A percentile compares a stretch with the other conserved stretches of the same genome.
Conservation (phyloP, 805 yeast genomes). For the Saccharomycopsis sp. region DNA sequence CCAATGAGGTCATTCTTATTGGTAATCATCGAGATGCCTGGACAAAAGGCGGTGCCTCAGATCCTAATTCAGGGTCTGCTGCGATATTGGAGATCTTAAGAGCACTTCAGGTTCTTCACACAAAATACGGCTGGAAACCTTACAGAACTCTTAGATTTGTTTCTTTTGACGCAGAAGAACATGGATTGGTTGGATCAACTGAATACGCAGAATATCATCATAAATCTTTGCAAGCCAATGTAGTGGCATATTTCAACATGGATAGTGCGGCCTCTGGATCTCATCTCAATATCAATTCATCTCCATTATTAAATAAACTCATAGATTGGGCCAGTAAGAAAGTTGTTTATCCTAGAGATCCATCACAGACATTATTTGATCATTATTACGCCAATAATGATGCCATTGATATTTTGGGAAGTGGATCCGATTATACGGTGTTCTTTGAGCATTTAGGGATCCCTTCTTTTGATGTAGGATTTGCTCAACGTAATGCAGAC, state of each 20-base stretch:
- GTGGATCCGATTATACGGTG: constrained; percentile 66
- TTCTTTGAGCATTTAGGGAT: constrained; percentile 55
- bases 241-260: constrained; percentile 61
- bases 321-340: constrained; percentile 38
- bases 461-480: constrained; percentile 55
- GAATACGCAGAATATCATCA: constrained; percentile 66
- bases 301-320: constrained; percentile 51
- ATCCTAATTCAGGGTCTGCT: constrained; percentile 73
- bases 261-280: constrained; percentile 62
- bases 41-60: constrained; percentile 74
- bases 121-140: constrained; percentile 61
- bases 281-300: constrained; percentile 42
- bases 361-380: constrained; percentile 27
- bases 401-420: constrained; percentile 46
- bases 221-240: constrained; percentile 38
- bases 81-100: constrained; percentile 57
- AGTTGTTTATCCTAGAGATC: constrained; percentile 38
- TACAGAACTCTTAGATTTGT: constrained; percentile 60
- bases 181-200: constrained; percentile 68
- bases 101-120: constrained; percentile 44
- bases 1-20: constrained; percentile 50
- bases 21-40: constrained; percentile 82
- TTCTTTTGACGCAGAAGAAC: constrained; percentile 80
- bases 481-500: constrained; percentile 37
- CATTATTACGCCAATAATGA: constrained; percentile 30